Evolutionary conservation across 2,329 filamentous ascomycete genomes (phyloP).

Genomic region (Cladosporium oxysporum): DNA sequence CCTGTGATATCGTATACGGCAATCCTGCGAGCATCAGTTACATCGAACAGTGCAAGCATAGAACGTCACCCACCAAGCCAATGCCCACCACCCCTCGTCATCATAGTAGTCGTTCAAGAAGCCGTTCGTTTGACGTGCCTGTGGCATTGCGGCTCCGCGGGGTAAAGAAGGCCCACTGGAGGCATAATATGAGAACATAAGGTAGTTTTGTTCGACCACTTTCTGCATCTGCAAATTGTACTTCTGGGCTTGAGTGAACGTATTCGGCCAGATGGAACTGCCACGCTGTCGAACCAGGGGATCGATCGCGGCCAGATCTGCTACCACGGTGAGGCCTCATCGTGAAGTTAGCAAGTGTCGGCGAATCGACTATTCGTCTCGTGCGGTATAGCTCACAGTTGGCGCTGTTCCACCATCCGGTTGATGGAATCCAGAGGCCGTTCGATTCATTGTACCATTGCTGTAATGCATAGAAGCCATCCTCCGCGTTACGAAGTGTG

Average conservation of each 20-base stretch:
- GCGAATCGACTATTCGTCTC: background rate
- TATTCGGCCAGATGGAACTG: conserved; percentile 27
- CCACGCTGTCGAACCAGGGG: conserved; percentile 23
- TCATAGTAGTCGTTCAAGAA: conserved; percentile 49
- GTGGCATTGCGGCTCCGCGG: background rate
- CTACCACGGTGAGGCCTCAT: conserved; percentile 32
- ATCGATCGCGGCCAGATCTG: conserved; percentile 33
- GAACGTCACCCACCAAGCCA: conserved; percentile 45
- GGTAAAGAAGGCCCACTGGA: conserved; percentile 11
- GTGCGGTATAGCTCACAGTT: conserved; percentile 26
- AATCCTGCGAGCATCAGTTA: conserved; percentile 32
- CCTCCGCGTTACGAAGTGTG: conserved; percentile 28
- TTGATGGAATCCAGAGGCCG: conserved; percentile 36
- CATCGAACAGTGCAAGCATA: background rate
- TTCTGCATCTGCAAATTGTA: conserved; percentile 33
- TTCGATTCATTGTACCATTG: conserved; percentile 35
- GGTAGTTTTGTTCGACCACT: conserved; percentile 10
- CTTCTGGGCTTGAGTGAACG: conserved; percentile 29
- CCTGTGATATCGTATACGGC: conserved; percentile 56
- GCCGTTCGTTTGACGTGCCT: conserved; percentile 13
- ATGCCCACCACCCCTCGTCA: conserved; percentile 57
- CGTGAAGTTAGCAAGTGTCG: background rate
- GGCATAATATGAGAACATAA: conserved; percentile 21
- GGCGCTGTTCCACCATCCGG: conserved; percentile 38
- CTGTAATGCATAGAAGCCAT: conserved; percentile 31